Evolutionary conservation across 2,329 filamentous ascomycete genomes (phyloP).

Genomic region (Orbilia brochopaga): DNA sequence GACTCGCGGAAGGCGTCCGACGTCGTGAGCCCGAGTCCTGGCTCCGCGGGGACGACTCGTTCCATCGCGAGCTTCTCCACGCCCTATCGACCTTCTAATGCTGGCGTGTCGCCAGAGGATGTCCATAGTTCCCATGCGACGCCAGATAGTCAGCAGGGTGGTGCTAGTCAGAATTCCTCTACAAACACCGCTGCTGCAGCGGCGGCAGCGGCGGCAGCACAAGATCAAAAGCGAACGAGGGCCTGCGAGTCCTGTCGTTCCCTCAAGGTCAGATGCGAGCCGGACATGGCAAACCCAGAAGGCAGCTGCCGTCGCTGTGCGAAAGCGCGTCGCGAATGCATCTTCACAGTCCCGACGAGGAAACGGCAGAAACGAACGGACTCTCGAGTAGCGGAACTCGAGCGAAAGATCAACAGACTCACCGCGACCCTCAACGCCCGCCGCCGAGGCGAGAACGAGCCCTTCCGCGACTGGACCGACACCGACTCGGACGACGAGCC

Average conservation of each 20-base stretch:
- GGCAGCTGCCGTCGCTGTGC: slow-evolving; percentile 76
- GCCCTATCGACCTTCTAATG: slow-evolving; percentile 31
- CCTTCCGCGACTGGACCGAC: slow-evolving; percentile 32
- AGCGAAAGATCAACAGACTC: slow-evolving; percentile 88
- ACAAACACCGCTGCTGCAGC: slow-evolving; percentile 9
- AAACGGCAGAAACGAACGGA: slow-evolving; percentile 93
- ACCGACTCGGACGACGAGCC: slow-evolving; percentile 38
- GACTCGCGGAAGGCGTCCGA: slow-evolving; percentile 26
- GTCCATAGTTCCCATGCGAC: slow-evolving; percentile 44
- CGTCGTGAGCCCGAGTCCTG: slow-evolving; percentile 43
- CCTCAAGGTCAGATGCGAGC: slow-evolving; percentile 84
- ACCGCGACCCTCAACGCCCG: slow-evolving; percentile 76
- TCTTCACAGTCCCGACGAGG: slow-evolving; percentile 74
- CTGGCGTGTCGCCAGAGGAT: slow-evolving; percentile 41
- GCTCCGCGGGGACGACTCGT: slow-evolving; percentile 39
- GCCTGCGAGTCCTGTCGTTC: slow-evolving; percentile 78
- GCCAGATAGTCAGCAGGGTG: slow-evolving; percentile 40
- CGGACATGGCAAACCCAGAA: slow-evolving; percentile 68
- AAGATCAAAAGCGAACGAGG: slow-evolving; percentile 70
- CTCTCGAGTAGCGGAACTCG: slow-evolving; percentile 83
- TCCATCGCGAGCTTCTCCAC: slow-evolving; percentile 50
- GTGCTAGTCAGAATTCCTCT: slow-evolving; percentile 8
- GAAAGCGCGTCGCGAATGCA: slow-evolving; percentile 77
- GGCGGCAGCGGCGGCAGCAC: slow-evolving; percentile 20
- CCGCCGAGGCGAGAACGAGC: slow-evolving; percentile 53